A percentile compares a stretch with the other conserved stretches of the same genome.
Evolutionary conservation across 306 rosid species (phyloP).

Genomic region (Prunus dulcis): DNA sequence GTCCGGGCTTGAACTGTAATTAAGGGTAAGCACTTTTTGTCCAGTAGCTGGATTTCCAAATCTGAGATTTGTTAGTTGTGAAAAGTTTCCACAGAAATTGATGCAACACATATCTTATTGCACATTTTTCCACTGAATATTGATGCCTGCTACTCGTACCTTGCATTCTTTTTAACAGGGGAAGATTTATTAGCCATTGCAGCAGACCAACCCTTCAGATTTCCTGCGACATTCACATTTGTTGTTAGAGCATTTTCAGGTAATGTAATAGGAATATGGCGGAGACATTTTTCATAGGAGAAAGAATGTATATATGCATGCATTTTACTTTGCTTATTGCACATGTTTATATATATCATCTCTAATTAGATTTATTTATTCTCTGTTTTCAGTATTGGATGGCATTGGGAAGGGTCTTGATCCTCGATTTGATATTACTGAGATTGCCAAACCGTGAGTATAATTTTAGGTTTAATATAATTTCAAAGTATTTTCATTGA

Average conservation of each 20-base stretch:
- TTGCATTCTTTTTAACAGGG: conserved; percentile 55
- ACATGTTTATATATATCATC: not conserved
- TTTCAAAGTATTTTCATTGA: not conserved
- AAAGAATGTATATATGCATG: not conserved
- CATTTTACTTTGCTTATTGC: not conserved
- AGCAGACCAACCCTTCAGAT: conserved; percentile 96
- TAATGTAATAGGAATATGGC: conserved; percentile 27
- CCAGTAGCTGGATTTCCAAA: conserved; percentile 6
- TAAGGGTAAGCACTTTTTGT: not conserved
- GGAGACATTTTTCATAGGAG: not conserved
- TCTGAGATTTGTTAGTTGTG: conserved; percentile 5
- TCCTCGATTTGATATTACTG: conserved; percentile 97
- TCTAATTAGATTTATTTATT: conserved; percentile 8
- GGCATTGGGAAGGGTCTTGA: conserved; percentile 99
- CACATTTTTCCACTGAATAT: not conserved
- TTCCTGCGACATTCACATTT: conserved; percentile 99
- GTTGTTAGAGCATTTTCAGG: conserved; percentile 99
- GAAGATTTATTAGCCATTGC: conserved; percentile 95
- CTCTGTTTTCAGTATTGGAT: conserved; percentile 66
- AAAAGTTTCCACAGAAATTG: not conserved
- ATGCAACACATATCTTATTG: conserved; percentile 16
- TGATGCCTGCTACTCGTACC: conserved; percentile 26
- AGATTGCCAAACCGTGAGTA: conserved; percentile 98
- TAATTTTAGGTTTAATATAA: conserved; percentile 18
- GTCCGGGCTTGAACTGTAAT: conserved; percentile 1